Conservation (phyloP, 495 filamentous ascomycete species). For the Xylaria scruposa region DNA sequence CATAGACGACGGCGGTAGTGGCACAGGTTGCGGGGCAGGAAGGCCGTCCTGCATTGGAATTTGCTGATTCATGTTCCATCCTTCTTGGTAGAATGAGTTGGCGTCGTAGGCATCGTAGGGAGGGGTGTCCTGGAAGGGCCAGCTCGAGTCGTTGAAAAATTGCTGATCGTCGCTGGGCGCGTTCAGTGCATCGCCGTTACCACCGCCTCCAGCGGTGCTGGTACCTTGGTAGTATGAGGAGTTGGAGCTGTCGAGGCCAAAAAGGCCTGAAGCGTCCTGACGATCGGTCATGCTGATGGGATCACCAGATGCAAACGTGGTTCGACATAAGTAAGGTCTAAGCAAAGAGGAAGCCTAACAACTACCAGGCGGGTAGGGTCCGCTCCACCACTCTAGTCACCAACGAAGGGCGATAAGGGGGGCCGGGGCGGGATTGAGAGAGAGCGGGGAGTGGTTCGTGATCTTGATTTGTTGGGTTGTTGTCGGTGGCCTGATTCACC, state of each 20-base stretch:
- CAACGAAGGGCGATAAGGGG: conserved; percentile 12
- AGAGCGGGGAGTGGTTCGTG: conserved; percentile 16
- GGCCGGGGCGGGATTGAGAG: conserved; percentile 2
- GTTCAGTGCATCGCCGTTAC: conserved; percentile 41
- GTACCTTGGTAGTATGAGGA: conserved; percentile 39
- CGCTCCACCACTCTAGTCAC: conserved; percentile 10
- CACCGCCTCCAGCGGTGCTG: conserved; percentile 32
- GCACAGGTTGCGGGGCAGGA: conserved; percentile 27
- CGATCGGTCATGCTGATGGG: conserved; percentile 44
- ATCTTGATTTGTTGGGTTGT: conserved; percentile 16
- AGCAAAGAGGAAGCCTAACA: conserved; percentile 15
- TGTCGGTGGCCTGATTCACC: conserved; percentile 19
- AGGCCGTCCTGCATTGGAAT: conserved; percentile 36
- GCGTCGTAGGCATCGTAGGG: conserved; percentile 50
- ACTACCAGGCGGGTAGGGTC: conserved; percentile 8
- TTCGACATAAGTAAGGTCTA: conserved; percentile 42
- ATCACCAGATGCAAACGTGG: conserved; percentile 46
- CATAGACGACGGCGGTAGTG: conserved; percentile 22
- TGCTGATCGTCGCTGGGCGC: conserved; percentile 39
- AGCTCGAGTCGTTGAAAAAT: conserved; percentile 45
- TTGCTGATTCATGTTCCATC: conserved; percentile 40
- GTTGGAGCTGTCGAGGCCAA: conserved; percentile 41
- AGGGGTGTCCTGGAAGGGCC: conserved; percentile 53
- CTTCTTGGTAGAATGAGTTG: conserved; percentile 42
- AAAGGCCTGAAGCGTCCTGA: conserved; percentile 41